Conservation (phyloP, 768 basidiomycete species). For the Hericium coralloides region DNA sequence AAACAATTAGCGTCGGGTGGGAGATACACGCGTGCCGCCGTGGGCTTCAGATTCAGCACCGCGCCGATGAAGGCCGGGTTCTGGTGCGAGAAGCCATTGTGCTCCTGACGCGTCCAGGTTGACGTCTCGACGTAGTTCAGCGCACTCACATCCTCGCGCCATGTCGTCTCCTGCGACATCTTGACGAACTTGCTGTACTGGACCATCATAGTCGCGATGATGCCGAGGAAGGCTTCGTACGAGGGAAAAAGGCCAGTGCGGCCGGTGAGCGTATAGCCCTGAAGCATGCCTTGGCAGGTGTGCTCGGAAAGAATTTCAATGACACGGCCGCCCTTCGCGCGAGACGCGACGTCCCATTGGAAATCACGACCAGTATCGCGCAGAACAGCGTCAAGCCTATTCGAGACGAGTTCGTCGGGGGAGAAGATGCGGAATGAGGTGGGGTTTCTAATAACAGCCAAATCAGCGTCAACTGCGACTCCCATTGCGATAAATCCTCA, state of each 20-base stretch:
- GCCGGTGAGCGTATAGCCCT: conserved; percentile 89
- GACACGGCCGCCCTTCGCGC: conserved; percentile 70
- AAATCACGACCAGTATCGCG: conserved; percentile 63
- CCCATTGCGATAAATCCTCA: conserved; percentile 21
- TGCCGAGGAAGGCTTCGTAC: conserved; percentile 89
- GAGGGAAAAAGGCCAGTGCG: conserved; percentile 79
- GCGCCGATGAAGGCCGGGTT: conserved; percentile 82
- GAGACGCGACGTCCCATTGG: conserved; percentile 71
- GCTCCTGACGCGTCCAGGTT: conserved; percentile 79
- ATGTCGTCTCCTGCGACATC: conserved; percentile 60
- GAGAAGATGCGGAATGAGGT: conserved; percentile 81
- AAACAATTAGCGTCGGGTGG: conserved; percentile 90
- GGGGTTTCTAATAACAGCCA: conserved; percentile 46
- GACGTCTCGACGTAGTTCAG: conserved; percentile 86
- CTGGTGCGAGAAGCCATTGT: conserved; percentile 89
- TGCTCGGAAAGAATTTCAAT: conserved; percentile 87
- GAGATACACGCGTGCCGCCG: conserved; percentile 67
- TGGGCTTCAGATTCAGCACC: conserved; percentile 70
- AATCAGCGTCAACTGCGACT: neutral
- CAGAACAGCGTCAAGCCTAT: conserved; percentile 80
- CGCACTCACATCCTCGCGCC: conserved; percentile 63
- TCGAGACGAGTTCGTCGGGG: conserved; percentile 81
- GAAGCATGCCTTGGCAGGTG: conserved; percentile 84
- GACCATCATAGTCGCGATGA: conserved; percentile 84
- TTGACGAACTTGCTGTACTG: conserved; percentile 86